phyloP scores from a whole-genome alignment of 495 filamentous ascomycete genomes.

The Copromyces sp. region DNA sequence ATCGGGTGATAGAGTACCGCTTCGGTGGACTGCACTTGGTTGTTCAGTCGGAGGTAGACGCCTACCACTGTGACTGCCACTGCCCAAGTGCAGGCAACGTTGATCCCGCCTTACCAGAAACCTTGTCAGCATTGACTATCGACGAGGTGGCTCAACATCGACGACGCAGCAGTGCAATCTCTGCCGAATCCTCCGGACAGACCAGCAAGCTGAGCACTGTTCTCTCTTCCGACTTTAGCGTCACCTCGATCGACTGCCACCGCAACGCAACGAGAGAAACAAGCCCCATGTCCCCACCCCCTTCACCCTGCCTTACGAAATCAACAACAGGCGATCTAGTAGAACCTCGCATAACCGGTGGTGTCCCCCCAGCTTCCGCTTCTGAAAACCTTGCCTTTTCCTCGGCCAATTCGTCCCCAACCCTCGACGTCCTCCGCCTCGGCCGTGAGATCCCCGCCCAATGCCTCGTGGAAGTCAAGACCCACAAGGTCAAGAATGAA shows the following conservation, averaged over 20 bases:
- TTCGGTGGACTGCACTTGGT: constrained; percentile 12
- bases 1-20: constrained; percentile 15
- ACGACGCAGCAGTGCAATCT: not conserved
- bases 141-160: not conserved
- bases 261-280: not conserved
- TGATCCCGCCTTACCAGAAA: not conserved
- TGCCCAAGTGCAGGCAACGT: not conserved
- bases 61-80: constrained; percentile 10
- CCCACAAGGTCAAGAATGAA: not conserved
- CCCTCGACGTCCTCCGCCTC: constrained; percentile 5
- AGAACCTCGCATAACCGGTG: not conserved
- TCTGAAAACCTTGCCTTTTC: not conserved
- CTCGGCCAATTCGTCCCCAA: not conserved
- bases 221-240: not conserved
- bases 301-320: not conserved
- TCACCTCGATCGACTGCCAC: constrained; percentile 6
- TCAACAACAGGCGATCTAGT: not conserved
- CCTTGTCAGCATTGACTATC: not conserved
- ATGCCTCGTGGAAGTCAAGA: constrained; percentile 20
- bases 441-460: constrained; percentile 6
- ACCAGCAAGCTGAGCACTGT: not conserved
- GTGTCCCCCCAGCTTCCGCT: not conserved
- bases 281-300: not conserved
- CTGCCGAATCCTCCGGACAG: not conserved
- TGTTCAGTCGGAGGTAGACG: constrained; percentile 19